Percentiles rank a stretch among this genome's conserved stretches.
These are phyloP conservation scores for Ogataea neopini DNA, from an alignment of 805 yeast genomes.

Conservation along the genomic window DNA sequence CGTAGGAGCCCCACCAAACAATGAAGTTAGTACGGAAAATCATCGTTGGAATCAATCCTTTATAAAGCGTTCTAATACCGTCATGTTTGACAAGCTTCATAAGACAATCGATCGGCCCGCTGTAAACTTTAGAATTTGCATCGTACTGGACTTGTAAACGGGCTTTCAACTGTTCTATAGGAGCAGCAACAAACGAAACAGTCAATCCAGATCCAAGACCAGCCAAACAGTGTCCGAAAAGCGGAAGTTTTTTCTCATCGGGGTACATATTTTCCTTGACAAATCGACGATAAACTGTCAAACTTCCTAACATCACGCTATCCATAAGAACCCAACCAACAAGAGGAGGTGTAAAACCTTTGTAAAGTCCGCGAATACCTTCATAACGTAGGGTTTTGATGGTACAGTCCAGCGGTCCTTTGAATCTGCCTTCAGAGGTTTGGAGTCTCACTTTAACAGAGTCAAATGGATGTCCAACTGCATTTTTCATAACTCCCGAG, in stretches of 20 bases:
- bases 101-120: constrained; percentile 81
- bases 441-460: constrained; percentile 86
- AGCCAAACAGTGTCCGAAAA: constrained; percentile 73
- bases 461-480: constrained; percentile 93
- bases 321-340: constrained; percentile 96
- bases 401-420: constrained; percentile 82
- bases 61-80: constrained; percentile 74
- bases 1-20: constrained; percentile 95
- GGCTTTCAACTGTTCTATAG: constrained; percentile 87
- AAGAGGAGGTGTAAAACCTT: constrained; percentile 91
- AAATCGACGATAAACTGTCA: constrained; percentile 72
- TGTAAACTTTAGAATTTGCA: constrained; percentile 61
- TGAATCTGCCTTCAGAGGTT: constrained; percentile 69
- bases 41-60: constrained; percentile 84
- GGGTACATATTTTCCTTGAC: constrained; percentile 65
- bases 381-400: constrained; percentile 69
- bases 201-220: constrained; percentile 88
- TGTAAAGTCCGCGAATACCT: constrained; percentile 77
- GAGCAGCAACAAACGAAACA: constrained; percentile 94
- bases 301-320: constrained; percentile 83
- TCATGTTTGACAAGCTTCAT: constrained; percentile 54
- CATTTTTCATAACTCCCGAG: constrained; percentile 83
- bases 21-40: constrained; percentile 83
- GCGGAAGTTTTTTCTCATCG: constrained; percentile 63
- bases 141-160: constrained; percentile 89